These are phyloP conservation scores for Euphorbia peplus DNA, from an alignment of 345 rosid genomes.

Conservation along the genomic window DNA sequence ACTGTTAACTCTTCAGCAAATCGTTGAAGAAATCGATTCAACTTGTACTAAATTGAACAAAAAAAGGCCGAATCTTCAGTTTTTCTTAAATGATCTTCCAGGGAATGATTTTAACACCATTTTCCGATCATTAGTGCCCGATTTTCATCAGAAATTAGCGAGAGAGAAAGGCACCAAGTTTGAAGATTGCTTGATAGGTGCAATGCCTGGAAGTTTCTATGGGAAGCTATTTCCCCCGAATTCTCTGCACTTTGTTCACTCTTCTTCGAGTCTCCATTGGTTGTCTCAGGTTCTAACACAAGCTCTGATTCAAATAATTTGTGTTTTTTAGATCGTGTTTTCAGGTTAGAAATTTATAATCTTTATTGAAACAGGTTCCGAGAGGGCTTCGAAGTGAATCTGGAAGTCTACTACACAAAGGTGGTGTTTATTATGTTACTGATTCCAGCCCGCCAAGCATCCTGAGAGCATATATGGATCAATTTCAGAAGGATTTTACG, in stretches of 20 bases:
- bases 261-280: background rate
- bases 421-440: constrained; percentile 24
- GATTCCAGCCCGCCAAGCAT: constrained; percentile 34
- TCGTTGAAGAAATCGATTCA: too few relatives aligned
- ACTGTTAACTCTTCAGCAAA: too few relatives aligned
- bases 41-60: too few relatives aligned
- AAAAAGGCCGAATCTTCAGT: background rate
- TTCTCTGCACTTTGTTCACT: background rate
- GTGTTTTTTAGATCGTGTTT: too few relatives aligned
- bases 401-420: constrained; percentile 3
- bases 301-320: constrained; percentile 4
- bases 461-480: constrained; percentile 35
- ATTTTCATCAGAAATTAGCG: background rate
- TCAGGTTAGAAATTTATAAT: constrained; percentile 7
- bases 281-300: constrained; percentile 24
- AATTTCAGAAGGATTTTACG: constrained; percentile 46
- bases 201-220: background rate
- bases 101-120: too few relatives aligned
- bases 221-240: background rate
- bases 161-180: background rate
- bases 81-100: background rate
- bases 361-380: background rate
- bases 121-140: background rate
- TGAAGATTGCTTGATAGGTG: background rate
- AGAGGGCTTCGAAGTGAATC: background rate